Evolutionary conservation across 331 rosid species (phyloP).

Genomic region (Spiraea crenata): DNA sequence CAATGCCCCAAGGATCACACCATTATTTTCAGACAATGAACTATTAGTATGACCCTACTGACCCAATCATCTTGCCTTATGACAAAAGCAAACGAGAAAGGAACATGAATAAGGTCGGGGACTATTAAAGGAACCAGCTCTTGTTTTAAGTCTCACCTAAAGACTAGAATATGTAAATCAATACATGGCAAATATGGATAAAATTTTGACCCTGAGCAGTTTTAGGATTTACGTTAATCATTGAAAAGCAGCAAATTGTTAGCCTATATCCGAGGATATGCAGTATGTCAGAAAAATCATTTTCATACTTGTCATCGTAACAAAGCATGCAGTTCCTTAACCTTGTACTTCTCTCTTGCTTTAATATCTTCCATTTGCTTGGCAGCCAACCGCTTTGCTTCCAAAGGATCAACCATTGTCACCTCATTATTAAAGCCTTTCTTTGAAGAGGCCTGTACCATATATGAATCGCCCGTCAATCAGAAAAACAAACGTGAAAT

Average conservation of each 20-base stretch:
- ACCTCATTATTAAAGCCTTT: conserved; percentile 49
- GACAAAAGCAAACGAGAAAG: not conserved
- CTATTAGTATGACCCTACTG: not conserved
- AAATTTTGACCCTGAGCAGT: not conserved
- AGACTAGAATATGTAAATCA: not conserved
- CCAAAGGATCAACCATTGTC: conserved; percentile 94
- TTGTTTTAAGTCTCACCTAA: not conserved
- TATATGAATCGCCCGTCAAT: not conserved
- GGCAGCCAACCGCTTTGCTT: conserved; percentile 89
- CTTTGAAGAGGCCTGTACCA: conserved; percentile 58
- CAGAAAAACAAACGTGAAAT: not conserved
- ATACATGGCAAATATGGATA: not conserved
- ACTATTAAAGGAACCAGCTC: not conserved
- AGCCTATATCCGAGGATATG: not conserved
- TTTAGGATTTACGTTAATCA: not conserved
- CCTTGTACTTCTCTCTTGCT: conserved; percentile 80
- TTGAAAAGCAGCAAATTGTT: not conserved
- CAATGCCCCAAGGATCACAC: too few species aligned
- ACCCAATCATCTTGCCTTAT: not conserved
- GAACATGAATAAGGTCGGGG: not conserved
- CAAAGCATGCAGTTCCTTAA: conserved; percentile 28
- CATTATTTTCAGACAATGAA: too few species aligned
- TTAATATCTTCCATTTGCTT: conserved; percentile 77
- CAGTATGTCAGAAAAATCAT: conserved; percentile 7
- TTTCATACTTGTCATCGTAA: not conserved